Conservation (phyloP, 2,329 filamentous ascomycete species). For the Fusarium citri region DNA sequence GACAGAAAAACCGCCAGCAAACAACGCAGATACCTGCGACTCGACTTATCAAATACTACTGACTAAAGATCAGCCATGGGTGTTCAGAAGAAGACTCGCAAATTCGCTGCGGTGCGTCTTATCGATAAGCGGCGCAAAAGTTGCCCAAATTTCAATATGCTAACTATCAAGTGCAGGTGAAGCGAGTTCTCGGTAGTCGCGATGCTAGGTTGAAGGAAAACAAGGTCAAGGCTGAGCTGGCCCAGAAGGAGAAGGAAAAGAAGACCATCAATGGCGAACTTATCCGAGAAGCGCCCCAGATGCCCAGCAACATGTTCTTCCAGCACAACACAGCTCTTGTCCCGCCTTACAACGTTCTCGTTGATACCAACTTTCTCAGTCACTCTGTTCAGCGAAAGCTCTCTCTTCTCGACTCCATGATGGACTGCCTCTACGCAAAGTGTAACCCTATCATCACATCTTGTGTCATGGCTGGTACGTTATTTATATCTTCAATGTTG, state of each 20-base stretch:
- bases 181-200: slow-evolving; percentile 83
- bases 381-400: slow-evolving; percentile 94
- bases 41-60: background rate
- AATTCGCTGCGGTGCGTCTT: slow-evolving; percentile 76
- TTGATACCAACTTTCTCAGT: slow-evolving; percentile 91
- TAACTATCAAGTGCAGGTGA: slow-evolving; percentile 63
- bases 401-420: slow-evolving; percentile 86
- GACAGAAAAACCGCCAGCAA: background rate
- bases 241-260: slow-evolving; percentile 68
- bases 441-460: slow-evolving; percentile 87
- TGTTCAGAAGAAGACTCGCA: slow-evolving; percentile 88
- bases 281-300: slow-evolving; percentile 83
- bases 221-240: slow-evolving; percentile 71
- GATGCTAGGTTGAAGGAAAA: slow-evolving; percentile 88
- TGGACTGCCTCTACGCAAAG: slow-evolving; percentile 94
- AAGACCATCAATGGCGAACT: slow-evolving; percentile 69
- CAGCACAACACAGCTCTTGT: slow-evolving; percentile 87
- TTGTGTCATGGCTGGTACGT: slow-evolving; percentile 55
- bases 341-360: slow-evolving; percentile 73
- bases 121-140: slow-evolving; percentile 48
- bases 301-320: slow-evolving; percentile 87
- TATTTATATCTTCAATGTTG: background rate
- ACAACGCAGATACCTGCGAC: background rate
- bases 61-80: slow-evolving; percentile 70
- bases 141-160: slow-evolving; percentile 28